phyloP scores from a whole-genome alignment of 2,329 filamentous ascomycete genomes.

The Ophiostoma populinum region DNA sequence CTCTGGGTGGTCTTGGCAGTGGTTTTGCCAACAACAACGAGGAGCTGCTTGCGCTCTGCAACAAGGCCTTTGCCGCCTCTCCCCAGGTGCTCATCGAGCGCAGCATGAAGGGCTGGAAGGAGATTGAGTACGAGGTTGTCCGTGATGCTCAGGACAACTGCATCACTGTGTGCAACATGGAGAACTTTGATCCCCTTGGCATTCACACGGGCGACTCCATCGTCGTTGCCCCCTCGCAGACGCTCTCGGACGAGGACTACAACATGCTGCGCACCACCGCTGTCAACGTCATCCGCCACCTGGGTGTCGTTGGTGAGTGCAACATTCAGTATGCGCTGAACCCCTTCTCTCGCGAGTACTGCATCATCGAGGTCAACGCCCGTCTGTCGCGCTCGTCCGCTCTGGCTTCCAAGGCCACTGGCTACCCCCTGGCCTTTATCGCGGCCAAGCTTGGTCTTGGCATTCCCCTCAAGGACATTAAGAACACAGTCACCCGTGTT shows the following conservation, averaged over 20 bases:
- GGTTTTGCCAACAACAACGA: constrained; percentile 83
- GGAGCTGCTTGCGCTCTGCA: constrained; percentile 73
- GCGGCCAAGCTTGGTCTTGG: constrained; percentile 90
- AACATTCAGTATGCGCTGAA: constrained; percentile 98
- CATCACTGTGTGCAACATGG: constrained; percentile 99
- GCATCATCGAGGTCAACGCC: constrained; percentile 98
- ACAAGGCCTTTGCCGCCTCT: constrained; percentile 86
- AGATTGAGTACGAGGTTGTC: constrained; percentile 97
- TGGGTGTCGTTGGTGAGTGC: constrained; percentile 95
- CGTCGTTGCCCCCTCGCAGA: constrained; percentile 93
- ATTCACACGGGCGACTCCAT: constrained; percentile 98
- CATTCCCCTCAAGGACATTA: constrained; percentile 90
- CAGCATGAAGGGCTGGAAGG: constrained; percentile 99
- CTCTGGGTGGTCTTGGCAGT: constrained; percentile 83
- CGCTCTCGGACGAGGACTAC: constrained; percentile 92
- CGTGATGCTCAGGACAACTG: constrained; percentile 93
- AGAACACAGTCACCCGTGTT: constrained; percentile 86
- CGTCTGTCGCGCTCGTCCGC: constrained; percentile 90
- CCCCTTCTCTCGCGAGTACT: constrained; percentile 88
- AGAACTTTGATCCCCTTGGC: constrained; percentile 96
- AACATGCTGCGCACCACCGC: constrained; percentile 97
- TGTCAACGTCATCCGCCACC: constrained; percentile 89
- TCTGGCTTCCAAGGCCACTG: constrained; percentile 89
- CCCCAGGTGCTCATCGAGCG: constrained; percentile 93
- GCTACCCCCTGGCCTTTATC: constrained; percentile 90